Percentiles rank a stretch among this genome's conserved stretches.
Evolutionary conservation across 2,329 filamentous ascomycete species (phyloP).

Genomic region (Aspergillus amoenus): DNA sequence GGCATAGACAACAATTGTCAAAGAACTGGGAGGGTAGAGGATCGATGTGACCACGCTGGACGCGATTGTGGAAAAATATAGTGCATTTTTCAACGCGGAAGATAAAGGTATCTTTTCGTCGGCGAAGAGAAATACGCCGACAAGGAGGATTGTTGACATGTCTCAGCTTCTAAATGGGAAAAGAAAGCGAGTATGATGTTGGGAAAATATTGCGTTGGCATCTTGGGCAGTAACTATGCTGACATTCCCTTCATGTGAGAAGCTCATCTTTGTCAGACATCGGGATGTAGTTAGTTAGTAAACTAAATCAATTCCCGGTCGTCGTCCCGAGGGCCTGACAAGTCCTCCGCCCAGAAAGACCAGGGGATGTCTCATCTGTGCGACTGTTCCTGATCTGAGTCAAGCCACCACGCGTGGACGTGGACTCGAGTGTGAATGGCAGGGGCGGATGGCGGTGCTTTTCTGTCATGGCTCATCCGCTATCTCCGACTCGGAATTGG

Average conservation of each 20-base stretch:
- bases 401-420: too few relatives aligned
- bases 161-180: not conserved
- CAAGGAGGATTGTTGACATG: slow-evolving; percentile 10
- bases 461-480: not conserved
- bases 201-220: not conserved
- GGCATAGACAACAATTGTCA: slow-evolving; percentile 13
- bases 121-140: slow-evolving; percentile 10
- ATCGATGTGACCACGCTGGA: slow-evolving; percentile 11
- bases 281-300: not conserved
- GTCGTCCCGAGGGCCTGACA: not conserved
- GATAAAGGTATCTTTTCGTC: slow-evolving; percentile 8
- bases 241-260: not conserved
- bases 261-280: not conserved
- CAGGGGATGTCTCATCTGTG: not conserved
- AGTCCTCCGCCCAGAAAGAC: not conserved
- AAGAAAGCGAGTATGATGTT: not conserved
- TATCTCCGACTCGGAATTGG: not conserved
- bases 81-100: not conserved
- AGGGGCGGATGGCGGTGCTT: too few relatives aligned
- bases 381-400: not conserved
- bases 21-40: slow-evolving; percentile 10
- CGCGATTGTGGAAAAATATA: slow-evolving; percentile 5
- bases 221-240: not conserved
- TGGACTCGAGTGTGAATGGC: not conserved
- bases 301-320: not conserved